Percentiles rank a stretch among this genome's conserved stretches.
These are phyloP conservation scores for Pilaira anomala DNA, from an alignment of 192 early-diverging fungal genomes.

Conservation along the genomic window DNA sequence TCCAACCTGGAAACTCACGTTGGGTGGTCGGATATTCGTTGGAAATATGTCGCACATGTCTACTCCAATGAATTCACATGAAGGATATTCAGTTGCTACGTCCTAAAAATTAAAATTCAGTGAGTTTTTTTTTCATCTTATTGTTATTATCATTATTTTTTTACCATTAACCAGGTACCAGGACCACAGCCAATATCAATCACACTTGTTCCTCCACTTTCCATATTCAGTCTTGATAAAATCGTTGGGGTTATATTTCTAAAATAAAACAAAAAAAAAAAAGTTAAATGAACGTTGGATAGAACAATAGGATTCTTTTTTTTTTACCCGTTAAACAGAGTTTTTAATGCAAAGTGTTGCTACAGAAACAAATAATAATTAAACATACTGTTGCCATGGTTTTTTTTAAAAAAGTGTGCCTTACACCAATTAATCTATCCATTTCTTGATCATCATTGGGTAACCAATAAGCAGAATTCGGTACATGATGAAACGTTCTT, in stretches of 20 bases:
- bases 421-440: slow-evolving; percentile 31
- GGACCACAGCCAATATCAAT: slow-evolving; percentile 36
- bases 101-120: slow-evolving; percentile 18
- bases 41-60: slow-evolving; percentile 36
- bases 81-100: slow-evolving; percentile 24
- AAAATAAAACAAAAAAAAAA: neutral
- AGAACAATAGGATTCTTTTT: neutral
- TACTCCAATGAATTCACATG: slow-evolving; percentile 25
- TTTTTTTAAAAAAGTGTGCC: neutral
- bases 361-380: neutral
- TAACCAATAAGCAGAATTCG: slow-evolving; percentile 23
- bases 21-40: slow-evolving; percentile 24
- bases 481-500: slow-evolving; percentile 6
- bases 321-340: slow-evolving; percentile 22
- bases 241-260: neutral
- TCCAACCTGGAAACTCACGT: slow-evolving; percentile 25
- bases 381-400: no score
- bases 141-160: slow-evolving; percentile 8
- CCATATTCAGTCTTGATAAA: neutral
- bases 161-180: slow-evolving; percentile 37
- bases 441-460: slow-evolving; percentile 35
- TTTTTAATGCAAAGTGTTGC: slow-evolving; percentile 35
- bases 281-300: no score
- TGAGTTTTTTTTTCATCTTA: slow-evolving; percentile 7
- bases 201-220: neutral